Evolutionary conservation across 1,284 basidiomycete genomes (phyloP).

Genomic region (Trichosporon asahii): DNA sequence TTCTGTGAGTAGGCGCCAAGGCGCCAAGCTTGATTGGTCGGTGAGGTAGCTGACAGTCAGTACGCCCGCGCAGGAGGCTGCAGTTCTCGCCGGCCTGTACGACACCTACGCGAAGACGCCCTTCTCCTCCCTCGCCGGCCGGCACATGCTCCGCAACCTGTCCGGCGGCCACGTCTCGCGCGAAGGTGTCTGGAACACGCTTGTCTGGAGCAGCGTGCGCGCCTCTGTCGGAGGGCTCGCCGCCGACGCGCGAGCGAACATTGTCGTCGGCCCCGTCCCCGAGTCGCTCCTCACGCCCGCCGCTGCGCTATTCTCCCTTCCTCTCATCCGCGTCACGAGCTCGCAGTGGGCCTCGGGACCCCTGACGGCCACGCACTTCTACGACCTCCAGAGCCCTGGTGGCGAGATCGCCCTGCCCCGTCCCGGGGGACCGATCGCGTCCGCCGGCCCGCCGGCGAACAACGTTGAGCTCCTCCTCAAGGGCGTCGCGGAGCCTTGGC

Average conservation of each 20-base stretch:
- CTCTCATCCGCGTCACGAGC: slow-evolving; percentile 36
- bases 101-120: slow-evolving; percentile 26
- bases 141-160: slow-evolving; percentile 37
- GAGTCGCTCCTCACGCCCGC: slow-evolving; percentile 28
- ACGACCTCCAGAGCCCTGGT: slow-evolving; percentile 41
- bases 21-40: too few species aligned
- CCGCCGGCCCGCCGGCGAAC: slow-evolving; percentile 44
- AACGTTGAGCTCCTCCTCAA: slow-evolving; percentile 47
- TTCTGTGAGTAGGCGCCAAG: slow-evolving; percentile 33
- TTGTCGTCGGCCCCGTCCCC: slow-evolving; percentile 41
- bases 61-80: slow-evolving; percentile 34
- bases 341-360: slow-evolving; percentile 39
- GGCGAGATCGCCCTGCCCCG: slow-evolving; percentile 15
- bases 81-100: slow-evolving; percentile 33
- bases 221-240: slow-evolving; percentile 32
- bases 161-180: slow-evolving; percentile 38
- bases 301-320: slow-evolving; percentile 41
- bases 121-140: slow-evolving; percentile 32
- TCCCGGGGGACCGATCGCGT: slow-evolving; percentile 20
- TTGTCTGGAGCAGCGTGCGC: slow-evolving; percentile 33
- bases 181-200: slow-evolving; percentile 34
- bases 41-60: slow-evolving; percentile 15
- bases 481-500: slow-evolving; percentile 23
- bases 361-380: slow-evolving; percentile 42
- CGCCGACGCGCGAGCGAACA: slow-evolving; percentile 32